Evolutionary conservation across 1,284 basidiomycete genomes (phyloP).

Genomic region (Cryptococcus amylolentus): DNA sequence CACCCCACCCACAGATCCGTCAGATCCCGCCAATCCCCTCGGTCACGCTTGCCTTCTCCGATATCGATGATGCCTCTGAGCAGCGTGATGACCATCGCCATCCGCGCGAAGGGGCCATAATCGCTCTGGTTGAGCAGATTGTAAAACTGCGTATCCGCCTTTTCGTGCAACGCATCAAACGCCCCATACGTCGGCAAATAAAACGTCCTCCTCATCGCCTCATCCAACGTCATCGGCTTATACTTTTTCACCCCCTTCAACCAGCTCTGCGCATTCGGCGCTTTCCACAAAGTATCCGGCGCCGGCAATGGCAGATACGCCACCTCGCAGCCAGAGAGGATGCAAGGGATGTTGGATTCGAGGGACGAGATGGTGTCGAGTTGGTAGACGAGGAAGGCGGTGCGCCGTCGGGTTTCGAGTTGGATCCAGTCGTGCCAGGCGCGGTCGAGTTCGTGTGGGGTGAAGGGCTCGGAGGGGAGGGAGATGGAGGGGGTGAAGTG

Average conservation of each 20-base stretch:
- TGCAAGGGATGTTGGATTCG: constrained; percentile 48
- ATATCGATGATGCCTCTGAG: constrained; percentile 50
- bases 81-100: constrained; percentile 48
- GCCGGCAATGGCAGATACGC: constrained; percentile 49
- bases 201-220: constrained; percentile 46
- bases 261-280: constrained; percentile 47
- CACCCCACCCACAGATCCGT: constrained; percentile 47
- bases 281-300: constrained; percentile 50
- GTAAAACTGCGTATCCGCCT: constrained; percentile 35
- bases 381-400: constrained; percentile 50
- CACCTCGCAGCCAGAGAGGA: constrained; percentile 44
- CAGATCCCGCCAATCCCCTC: constrained; percentile 49
- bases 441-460: constrained; percentile 39
- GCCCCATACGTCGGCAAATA: constrained; percentile 38
- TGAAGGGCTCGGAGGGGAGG: constrained; percentile 30
- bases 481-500: constrained; percentile 30
- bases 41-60: constrained; percentile 48
- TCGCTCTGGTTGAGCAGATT: constrained; percentile 39
- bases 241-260: constrained; percentile 35
- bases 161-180: constrained; percentile 39
- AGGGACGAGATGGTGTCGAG: constrained; percentile 51
- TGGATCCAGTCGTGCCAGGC: constrained; percentile 51
- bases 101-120: constrained; percentile 50
- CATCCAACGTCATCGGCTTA: constrained; percentile 42
- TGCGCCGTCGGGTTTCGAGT: constrained; percentile 48